Evolutionary conservation across 225 moss, liverwort and hornwort species (phyloP).

Genomic region (Neckera pumila): DNA sequence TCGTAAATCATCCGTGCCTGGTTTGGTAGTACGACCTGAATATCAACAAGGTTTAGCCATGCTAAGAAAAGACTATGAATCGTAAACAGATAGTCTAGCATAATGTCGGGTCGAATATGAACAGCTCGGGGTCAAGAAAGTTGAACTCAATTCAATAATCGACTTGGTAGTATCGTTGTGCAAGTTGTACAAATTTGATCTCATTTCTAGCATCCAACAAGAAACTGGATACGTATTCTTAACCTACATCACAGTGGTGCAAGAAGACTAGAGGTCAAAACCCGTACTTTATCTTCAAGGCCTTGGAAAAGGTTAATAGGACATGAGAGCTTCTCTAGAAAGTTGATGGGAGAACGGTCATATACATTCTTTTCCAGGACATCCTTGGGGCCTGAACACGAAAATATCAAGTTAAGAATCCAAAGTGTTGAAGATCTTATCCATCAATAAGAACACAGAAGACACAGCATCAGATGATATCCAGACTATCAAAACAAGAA

Average conservation of each 20-base stretch:
- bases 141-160: not conserved
- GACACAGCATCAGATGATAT: not conserved
- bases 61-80: not conserved
- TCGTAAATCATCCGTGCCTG: constrained; percentile 80
- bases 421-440: not conserved
- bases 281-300: constrained; percentile 75
- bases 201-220: not conserved
- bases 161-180: not conserved
- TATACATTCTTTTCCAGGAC: constrained; percentile 30
- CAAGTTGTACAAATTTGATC: not conserved
- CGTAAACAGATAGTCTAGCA: not conserved
- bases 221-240: not conserved
- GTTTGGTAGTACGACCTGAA: constrained; percentile 79
- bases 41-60: not conserved
- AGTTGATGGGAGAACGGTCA: constrained; percentile 87
- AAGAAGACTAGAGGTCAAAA: not conserved
- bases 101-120: not conserved
- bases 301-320: constrained; percentile 96
- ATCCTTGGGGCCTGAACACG: constrained; percentile 33
- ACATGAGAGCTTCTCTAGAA: constrained; percentile 72
- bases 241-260: not conserved
- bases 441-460: not conserved
- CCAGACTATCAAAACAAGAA: not conserved
- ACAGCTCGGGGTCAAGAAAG: not conserved
- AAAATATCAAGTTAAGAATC: not conserved